phyloP scores from a whole-genome alignment of 1,284 basidiomycete species.

The Rhodofomes roseus region DNA sequence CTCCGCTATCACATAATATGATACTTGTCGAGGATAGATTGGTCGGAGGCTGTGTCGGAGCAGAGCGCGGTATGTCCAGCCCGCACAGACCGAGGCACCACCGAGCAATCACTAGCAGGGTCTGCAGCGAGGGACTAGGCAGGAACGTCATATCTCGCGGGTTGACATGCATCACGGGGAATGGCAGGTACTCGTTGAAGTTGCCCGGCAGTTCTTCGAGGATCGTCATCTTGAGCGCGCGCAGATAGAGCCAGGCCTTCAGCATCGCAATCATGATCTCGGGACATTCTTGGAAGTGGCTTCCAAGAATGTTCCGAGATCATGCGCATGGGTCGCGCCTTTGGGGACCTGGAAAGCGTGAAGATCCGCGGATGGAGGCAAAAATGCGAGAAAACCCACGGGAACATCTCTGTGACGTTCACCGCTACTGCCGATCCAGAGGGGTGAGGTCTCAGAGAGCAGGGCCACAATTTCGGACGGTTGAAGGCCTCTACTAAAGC shows the following conservation, averaged over 20 bases:
- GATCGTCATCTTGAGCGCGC: neutral
- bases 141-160: neutral
- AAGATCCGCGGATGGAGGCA: neutral
- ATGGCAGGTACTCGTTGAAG: neutral
- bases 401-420: too few relatives aligned
- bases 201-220: neutral
- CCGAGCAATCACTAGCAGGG: neutral
- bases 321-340: neutral
- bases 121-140: neutral
- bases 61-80: neutral
- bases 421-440: neutral
- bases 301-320: neutral
- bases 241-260: neutral
- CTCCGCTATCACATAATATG: too few relatives aligned
- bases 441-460: neutral
- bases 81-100: neutral
- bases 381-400: neutral
- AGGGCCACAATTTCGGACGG: neutral
- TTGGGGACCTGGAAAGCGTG: neutral
- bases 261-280: neutral
- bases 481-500: neutral
- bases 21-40: too few relatives aligned
- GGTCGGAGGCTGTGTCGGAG: too few relatives aligned
- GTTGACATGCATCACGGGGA: too few relatives aligned
- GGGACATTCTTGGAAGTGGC: neutral